Evolutionary conservation across 257 asterid species (phyloP), one percentile per base, ranked within the genome.

Genomic region (Salvia miltiorrhiza): DNA sequence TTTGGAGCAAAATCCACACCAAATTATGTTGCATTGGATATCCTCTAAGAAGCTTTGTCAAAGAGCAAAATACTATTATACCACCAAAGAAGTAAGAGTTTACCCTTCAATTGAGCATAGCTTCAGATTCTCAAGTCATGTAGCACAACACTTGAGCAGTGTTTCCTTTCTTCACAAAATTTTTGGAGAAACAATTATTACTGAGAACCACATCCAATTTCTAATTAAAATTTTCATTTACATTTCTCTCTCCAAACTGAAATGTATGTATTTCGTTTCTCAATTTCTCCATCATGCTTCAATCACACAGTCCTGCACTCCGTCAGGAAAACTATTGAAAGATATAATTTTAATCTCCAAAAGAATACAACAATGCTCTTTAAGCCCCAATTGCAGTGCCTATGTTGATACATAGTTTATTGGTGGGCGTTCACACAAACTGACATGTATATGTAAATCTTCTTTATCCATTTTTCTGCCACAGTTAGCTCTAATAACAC

Each of bases 191-290:
- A 17, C 61, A 17, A 26, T 37, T 20, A 33, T 28, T 28, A 7
- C 1, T 12, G 57, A 9, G 4, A 47, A 67, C 63, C 30, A 41
- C 9, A 43, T 59, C 21, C 56, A 49, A 21, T 4, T 67, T 44
- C 58, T 19, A 20, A 7, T 32, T 74, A 33, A 10, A n/a, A 35
- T 44, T 59, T 35, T 7, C 40, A 5, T 12, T n/a, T 70, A 39
- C 40, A 0, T 32, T 78, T 64, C 65, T 64, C 48, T 23, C 73
- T 63, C 33, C 62, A 57, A 48, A 9, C 9, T n/a, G 43, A 61
- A 19, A 40, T 17, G 9, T 6, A 28, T 16, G 35, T 10, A 20
- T 30, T 30, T 68, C 9, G 11, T 1, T 62, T 20, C 12, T 57
- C 37, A 30, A 50, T 4, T 47, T 50, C 16, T 21, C 32, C 56